These are phyloP conservation scores for Berkeleyomyces basicola DNA, from an alignment of 2,329 filamentous ascomycete species.

Conservation along the genomic window DNA sequence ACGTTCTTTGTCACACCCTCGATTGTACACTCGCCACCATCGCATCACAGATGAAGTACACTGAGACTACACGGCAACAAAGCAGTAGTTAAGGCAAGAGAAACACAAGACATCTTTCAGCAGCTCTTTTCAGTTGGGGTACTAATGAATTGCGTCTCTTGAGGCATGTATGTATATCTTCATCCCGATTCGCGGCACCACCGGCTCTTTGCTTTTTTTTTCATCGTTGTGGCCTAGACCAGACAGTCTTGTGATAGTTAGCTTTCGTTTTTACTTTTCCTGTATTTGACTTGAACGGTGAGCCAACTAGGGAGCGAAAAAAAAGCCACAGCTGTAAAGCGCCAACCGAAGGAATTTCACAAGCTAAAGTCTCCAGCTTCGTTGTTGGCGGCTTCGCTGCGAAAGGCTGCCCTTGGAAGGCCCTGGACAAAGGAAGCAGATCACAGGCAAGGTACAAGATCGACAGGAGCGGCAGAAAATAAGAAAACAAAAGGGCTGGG, in stretches of 20 bases:
- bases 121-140: background rate
- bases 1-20: background rate
- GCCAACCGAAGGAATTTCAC: background rate
- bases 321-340: background rate
- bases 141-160: background rate
- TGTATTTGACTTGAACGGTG: background rate
- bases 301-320: background rate
- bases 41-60: background rate
- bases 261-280: background rate
- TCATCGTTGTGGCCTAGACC: background rate
- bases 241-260: background rate
- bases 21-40: background rate
- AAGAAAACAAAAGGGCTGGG: slow-evolving; percentile 1
- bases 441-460: slow-evolving; percentile 1
- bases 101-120: background rate
- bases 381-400: background rate
- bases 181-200: too few relatives aligned
- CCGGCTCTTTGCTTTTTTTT: background rate
- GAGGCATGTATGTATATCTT: too few relatives aligned
- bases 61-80: background rate
- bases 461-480: slow-evolving; percentile 1
- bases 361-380: background rate
- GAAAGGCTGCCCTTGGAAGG: background rate
- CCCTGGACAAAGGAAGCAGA: background rate
- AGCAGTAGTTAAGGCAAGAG: background rate